Evolutionary conservation across 2,329 filamentous ascomycete genomes (phyloP), one percentile per base, ranked within the genome.

Genomic region (Chrysoporthe puriensis): DNA sequence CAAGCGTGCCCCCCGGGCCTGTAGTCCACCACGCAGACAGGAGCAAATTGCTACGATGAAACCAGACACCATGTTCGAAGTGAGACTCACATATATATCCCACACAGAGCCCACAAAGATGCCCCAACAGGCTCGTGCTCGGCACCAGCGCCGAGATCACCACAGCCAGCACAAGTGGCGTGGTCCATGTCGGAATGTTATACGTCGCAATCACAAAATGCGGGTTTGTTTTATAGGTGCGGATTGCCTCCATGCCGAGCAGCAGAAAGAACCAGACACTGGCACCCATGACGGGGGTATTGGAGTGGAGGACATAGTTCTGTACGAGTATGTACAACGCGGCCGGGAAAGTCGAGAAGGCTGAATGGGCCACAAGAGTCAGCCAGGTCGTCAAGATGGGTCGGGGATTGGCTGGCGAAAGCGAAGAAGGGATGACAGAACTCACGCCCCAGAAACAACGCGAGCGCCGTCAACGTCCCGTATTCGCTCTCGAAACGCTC

Each of bases 211-310:
- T 82, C 34, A 84, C 86, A 72, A 97, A 90, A 76, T 91, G 85
- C 0, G 96, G 96, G 75, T 97, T 94, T 43, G 88, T 85, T 73
- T 89, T 90, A 79, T 91, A 95, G 2, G 92, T 94, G 77, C 94
- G 92, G 71, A 97, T 91, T 6, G 93, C 90, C 79, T 98, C 95
- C 71, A 91, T 88, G 54, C 90, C 91, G 46, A 98, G 84, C 32
- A 99, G 85, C 36, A 97, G 85, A 77, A 98, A 97, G 0, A 97
- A 91, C 93, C 95, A 97, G 66, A 97, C 86, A 78, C 94, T 97
- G 42, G 94, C 89, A 66, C 96, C 96, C 79, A 95, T 86, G 40
- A 97, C 87, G 3, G 88, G 80, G 36, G 88, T 91, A 74, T 97
- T 93, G 48, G 85, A 81, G 70, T 87, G 83, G 48, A 97, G 79